phyloP scores from a whole-genome alignment of 495 filamentous ascomycete genomes.

The Terfezia boudieri region DNA sequence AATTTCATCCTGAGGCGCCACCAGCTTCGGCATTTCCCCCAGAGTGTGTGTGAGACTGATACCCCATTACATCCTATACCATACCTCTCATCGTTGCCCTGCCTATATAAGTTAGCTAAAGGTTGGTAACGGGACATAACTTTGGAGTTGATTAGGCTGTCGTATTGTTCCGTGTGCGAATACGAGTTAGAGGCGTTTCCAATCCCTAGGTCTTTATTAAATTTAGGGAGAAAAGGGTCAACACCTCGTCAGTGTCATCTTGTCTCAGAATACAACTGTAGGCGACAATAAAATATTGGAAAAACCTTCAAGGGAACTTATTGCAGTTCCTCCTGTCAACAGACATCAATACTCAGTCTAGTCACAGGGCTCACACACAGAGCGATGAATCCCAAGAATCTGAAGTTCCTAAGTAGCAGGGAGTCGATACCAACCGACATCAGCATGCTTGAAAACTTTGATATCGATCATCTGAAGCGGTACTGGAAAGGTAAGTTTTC shows the following conservation, averaged over 20 bases:
- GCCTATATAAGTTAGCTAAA: too few relatives aligned
- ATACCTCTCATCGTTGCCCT: too few relatives aligned
- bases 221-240: background rate
- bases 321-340: background rate
- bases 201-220: background rate
- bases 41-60: too few relatives aligned
- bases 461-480: background rate
- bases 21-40: too few relatives aligned
- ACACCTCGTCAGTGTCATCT: background rate
- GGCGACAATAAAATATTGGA: background rate
- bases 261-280: background rate
- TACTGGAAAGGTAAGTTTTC: background rate
- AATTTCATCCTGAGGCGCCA: too few relatives aligned
- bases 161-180: too few relatives aligned
- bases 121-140: too few relatives aligned
- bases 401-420: background rate
- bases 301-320: too few relatives aligned
- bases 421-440: background rate
- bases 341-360: background rate
- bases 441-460: background rate
- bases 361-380: background rate
- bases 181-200: background rate
- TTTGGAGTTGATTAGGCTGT: too few relatives aligned
- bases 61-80: too few relatives aligned
- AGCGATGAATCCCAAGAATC: background rate